Base-by-base conservation (phyloP, 495 filamentous ascomycete genomes). In the Trypethelium eluteriae region DNA sequence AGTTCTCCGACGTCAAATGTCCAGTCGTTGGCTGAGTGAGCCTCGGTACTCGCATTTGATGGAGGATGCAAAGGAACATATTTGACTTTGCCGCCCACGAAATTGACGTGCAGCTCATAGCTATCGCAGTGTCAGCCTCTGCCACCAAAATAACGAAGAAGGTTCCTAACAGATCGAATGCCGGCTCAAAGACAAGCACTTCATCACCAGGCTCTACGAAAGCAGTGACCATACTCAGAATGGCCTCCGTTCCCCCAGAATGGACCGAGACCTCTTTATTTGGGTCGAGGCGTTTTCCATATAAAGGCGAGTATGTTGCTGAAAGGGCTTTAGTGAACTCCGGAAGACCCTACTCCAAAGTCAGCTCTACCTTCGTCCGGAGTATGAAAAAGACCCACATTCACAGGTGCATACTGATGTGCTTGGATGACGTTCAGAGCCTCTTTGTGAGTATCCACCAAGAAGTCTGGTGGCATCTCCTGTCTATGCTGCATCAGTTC, bases 121-220 rank as follows among this genome's bases (percentile, higher is more conserved):
- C 67, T 69, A 14, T n/a, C 6, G 2, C 18, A 18, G 16, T 5
- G 49, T 57, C 6, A 49, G 38, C 38, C 18, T 65, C 11, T 7
- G 36, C 7, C 44, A 35, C 10, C 2, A 14, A 46, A 38, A 1
- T 69, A 6, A 0, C 1, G 0, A 41, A 41, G 38, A 10, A 34
- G 5, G 62, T 34, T 35, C 1, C 38, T 38, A 41, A 69, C 68
- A 47, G 34, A 39, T 65, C 57, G 56, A 70, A 70, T 35, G 39
- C 47, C 12, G 68, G 68, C 46, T 70, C 68, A 10, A 70, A 50
- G 6, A 70, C 59, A 35, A 70, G 56, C 2, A 69, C 67, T 38
- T 70, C 68, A 11, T 70, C 68, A 5, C 67, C 68, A 36, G 38
- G 68, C 41, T 69, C 67, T n/a, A 70, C 14, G 38, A 69, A 70